Evolutionary conservation across 2,329 filamentous ascomycete species (phyloP).

Genomic region (Diaporthe citriasiana): DNA sequence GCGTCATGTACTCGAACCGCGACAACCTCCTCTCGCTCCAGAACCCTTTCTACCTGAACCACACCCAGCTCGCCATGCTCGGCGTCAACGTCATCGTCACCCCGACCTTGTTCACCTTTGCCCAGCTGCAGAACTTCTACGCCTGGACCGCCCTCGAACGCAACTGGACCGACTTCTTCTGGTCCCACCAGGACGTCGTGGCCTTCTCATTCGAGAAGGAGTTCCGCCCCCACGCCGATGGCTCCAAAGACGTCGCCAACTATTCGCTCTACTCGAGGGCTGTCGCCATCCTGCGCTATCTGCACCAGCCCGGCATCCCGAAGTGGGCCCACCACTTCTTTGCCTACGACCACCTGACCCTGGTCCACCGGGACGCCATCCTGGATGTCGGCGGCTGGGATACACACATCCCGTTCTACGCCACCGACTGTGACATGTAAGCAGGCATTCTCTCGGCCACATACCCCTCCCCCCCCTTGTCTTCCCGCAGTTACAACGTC

Average conservation of each 20-base stretch:
- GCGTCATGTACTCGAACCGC: slow-evolving; percentile 63
- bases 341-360: slow-evolving; percentile 63
- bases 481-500: neutral
- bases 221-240: slow-evolving; percentile 49
- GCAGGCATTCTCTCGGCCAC: neutral
- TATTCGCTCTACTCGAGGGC: slow-evolving; percentile 58
- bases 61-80: slow-evolving; percentile 60
- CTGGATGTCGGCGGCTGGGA: slow-evolving; percentile 64
- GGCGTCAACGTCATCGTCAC: slow-evolving; percentile 66
- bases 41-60: slow-evolving; percentile 69
- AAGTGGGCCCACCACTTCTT: slow-evolving; percentile 65
- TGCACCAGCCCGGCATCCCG: slow-evolving; percentile 52
- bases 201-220: slow-evolving; percentile 59
- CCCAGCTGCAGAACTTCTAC: slow-evolving; percentile 69
- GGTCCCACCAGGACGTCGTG: slow-evolving; percentile 67
- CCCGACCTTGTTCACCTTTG: slow-evolving; percentile 65
- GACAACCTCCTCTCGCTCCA: slow-evolving; percentile 59
- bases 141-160: slow-evolving; percentile 58
- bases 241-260: slow-evolving; percentile 56
- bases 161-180: slow-evolving; percentile 66
- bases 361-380: slow-evolving; percentile 63
- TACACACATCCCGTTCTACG: slow-evolving; percentile 65
- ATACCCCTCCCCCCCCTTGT: neutral
- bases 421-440: slow-evolving; percentile 62
- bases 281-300: slow-evolving; percentile 53